phyloP scores from a whole-genome alignment of 2,329 filamentous ascomycete species.

The Aureobasidium mangrovei region DNA sequence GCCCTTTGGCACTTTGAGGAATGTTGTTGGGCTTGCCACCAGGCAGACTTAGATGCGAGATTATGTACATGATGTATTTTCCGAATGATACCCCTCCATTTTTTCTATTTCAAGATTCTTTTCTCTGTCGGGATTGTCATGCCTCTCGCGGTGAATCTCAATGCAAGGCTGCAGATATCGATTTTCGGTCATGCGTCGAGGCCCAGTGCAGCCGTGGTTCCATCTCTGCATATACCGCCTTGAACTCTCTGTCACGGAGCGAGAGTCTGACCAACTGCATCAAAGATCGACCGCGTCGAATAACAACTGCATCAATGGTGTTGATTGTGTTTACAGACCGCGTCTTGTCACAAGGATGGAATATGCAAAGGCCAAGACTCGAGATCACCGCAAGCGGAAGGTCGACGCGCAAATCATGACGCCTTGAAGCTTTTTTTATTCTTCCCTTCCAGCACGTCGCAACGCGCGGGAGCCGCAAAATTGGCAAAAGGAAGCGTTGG shows the following conservation, averaged over 20 bases:
- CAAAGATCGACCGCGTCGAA: too few species aligned
- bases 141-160: not conserved
- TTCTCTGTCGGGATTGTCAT: not conserved
- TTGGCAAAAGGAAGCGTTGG: constrained; percentile 1
- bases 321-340: too few species aligned
- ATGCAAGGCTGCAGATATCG: too few species aligned
- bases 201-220: too few species aligned
- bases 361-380: not conserved
- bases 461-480: not conserved
- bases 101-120: not conserved
- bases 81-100: constrained; percentile 4
- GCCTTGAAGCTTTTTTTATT: constrained; percentile 5
- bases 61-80: not conserved
- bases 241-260: too few species aligned
- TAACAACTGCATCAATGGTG: too few species aligned
- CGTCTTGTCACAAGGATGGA: not conserved
- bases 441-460: not conserved
- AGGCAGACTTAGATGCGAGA: not conserved
- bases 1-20: constrained; percentile 75
- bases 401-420: constrained; percentile 8
- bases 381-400: not conserved
- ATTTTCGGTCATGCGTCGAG: too few species aligned
- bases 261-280: too few species aligned
- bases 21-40: constrained; percentile 36
- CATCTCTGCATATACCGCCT: too few species aligned